phyloP scores from a whole-genome alignment of 192 early-diverging fungal genomes.

The Chytriomyces confervae region DNA sequence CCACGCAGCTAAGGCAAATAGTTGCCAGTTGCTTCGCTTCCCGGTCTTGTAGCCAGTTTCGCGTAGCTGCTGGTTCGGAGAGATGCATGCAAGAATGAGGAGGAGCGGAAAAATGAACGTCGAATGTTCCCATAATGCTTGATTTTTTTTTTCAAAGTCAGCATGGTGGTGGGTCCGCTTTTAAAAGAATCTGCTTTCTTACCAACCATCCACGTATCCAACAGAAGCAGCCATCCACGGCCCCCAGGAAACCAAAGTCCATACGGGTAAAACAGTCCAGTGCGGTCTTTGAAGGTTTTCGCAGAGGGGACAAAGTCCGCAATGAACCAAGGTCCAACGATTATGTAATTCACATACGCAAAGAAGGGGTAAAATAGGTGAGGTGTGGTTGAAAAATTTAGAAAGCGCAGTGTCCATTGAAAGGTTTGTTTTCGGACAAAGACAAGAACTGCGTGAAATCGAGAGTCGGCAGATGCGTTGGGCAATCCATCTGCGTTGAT shows the following conservation, averaged over 20 bases:
- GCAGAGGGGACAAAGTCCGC: slow-evolving; percentile 69
- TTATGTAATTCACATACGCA: slow-evolving; percentile 40
- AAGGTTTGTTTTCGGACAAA: not conserved
- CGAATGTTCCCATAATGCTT: slow-evolving; percentile 37
- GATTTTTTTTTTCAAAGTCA: not conserved
- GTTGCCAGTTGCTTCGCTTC: not conserved
- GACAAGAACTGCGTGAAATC: too few species aligned
- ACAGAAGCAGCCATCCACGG: slow-evolving; percentile 30
- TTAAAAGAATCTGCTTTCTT: slow-evolving; percentile 1
- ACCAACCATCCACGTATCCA: slow-evolving; percentile 40
- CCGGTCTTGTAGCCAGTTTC: not conserved
- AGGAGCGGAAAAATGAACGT: slow-evolving; percentile 33
- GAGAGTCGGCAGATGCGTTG: too few species aligned
- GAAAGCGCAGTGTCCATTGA: slow-evolving; percentile 38
- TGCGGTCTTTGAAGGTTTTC: not conserved
- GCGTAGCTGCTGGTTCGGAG: slow-evolving; percentile 37
- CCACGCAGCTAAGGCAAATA: slow-evolving; percentile 2
- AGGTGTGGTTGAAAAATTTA: slow-evolving; percentile 53
- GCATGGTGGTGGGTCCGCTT: too few species aligned
- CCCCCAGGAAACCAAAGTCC: slow-evolving; percentile 38
- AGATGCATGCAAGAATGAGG: slow-evolving; percentile 13
- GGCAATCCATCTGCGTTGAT: too few species aligned
- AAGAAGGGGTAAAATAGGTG: slow-evolving; percentile 65
- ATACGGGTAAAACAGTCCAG: slow-evolving; percentile 39
- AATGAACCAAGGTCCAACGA: slow-evolving; percentile 70